Evolutionary conservation across 306 rosid species (phyloP), one percentile per base, ranked within the genome.

Genomic region (Cucumis cinereus): DNA sequence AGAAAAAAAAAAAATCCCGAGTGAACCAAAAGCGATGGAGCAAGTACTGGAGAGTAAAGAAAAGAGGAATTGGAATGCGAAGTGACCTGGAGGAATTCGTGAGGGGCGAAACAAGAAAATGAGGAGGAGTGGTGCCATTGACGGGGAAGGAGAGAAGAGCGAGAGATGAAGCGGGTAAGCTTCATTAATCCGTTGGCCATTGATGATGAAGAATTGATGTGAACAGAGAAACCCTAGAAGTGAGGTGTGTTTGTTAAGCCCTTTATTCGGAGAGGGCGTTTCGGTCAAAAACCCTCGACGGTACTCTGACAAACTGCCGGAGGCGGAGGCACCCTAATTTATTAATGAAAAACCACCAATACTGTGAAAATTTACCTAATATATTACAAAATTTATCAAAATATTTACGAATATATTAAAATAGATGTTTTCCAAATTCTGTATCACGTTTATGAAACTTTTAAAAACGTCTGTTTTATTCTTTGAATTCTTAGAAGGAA

Each of bases 131-230:
- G 56, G 8, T 58, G 72, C 43, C 56, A 76, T 60, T 76, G 28
- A 19, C 57, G 40, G 47, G 28, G 40, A n/a, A 76, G 75, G 81
- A 90, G 87, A 10, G 88, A 90, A 73, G 96, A 90, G 74, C 90
- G 88, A 9, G 85, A 87, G 33, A 88, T 86, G 76, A 91, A 74
- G 83, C 85, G 79, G 81, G 86, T 83, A 38, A 89, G 89, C 85
- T 80, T 89, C 79, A 75, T 82, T 23, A 85, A 70, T 77, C 35
- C 73, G 77, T 83, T 91, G 73, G 78, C 80, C 80, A 77, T 77
- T 77, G 47, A 1, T 33, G 45, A 19, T 9, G 66, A 74, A 54
- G 23, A 62, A 62, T 33, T 53, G 61, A 30, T 16, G 16, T 17
- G 77, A 52, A 74, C 53, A 53, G 52, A 74, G 20, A 71, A 71